Evolutionary conservation across 805 yeast species (phyloP), one percentile per base, ranked within the genome.

Genomic region (Myxozyma neotropica): DNA sequence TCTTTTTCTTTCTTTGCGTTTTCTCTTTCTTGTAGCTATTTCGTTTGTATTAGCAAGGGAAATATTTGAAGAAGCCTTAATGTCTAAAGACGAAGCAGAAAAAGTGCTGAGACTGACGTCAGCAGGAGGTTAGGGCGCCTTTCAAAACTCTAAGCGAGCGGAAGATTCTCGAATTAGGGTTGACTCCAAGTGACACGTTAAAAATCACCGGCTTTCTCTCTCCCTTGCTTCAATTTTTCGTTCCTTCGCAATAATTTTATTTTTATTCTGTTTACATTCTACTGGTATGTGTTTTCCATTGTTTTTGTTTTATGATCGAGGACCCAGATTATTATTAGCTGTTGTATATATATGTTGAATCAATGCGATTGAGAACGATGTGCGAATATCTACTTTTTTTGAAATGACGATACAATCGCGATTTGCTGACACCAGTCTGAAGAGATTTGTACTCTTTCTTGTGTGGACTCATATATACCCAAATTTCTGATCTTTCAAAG

Each of bases 381-480:
- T n/a, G n/a, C n/a, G n/a, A n/a, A n/a, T n/a, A 24, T 42, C 29
- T 27, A 13, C 46, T 10, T 38, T 38, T 17, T 15, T 38, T 38
- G 21, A 17, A 8, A 38, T 38, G n/a, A 38, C 42, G 42, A 38
- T 38, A 38, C 47, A 47, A 57, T 63, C 58, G 64, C 58, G 64
- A 48, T 48, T 48, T 48, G 52, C 52, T 48, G 52, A 48, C 64
- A 60, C 64, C 64, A 60, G 64, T 60, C 64, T 48, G 64, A 60
- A 60, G 64, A 60, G 64, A 60, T 50, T 57, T 60, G 64, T 60
- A 60, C 64, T 60, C 64, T 56, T 54, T 60, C 59, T 52, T 33
- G 55, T 60, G 64, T 60, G 64, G 64, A 60, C 64, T 47, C 27
- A 8, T 46, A 42, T 55, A 60, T 60, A 60, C 64, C 64, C 64